Base-by-base conservation (phyloP, 2,329 filamentous ascomycete species). In the Clonostachys rosea region DNA sequence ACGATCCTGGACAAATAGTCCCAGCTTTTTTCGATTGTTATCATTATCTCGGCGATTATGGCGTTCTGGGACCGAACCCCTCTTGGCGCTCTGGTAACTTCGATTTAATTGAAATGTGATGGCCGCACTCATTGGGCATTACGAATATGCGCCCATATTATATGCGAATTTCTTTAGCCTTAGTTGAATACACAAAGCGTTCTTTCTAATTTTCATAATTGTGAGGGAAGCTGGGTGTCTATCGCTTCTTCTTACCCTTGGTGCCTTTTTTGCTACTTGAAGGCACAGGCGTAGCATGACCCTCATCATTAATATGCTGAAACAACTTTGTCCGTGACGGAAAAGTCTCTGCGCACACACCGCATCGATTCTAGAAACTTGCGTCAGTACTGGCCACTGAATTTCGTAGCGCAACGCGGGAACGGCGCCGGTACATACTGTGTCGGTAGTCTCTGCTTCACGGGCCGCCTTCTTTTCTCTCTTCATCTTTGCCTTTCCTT, bases 271-370 rank as follows among this genome's bases (percentile, higher is more conserved):
- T 20, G 11, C 5, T 42, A 8, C 52, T 18, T 35, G 47, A 49
- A 20, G 54, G 30, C 24, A 70, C 60, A 4, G 71, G 70, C 33
- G 81, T 78, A 6, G 84, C 86, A 67, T 94, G 88, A 10, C 69
- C 69, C 16, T 79, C 66, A 10, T 83, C 77, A 51, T 81, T 79
- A 49, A 94, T 75, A 63, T 95, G 90, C 45, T 78, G 71, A 61
- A 92, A 92, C 16, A 95, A 66, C 54, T 82, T 83, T 6, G 80
- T 86, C 54, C 83, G 85, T 2, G 86, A 89, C 1, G 79, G 53
- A 47, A 79, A 81, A 1, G 49, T 52, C 48, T 67, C 65, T 4
- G 65, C 59, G 54, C 78, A 81, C 14, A 69, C 62, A 24, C 64
- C 58, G 54, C 76, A 79, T 47, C 54, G 65, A 46, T 75, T 64